Evolutionary conservation across 164 flowering plant species (phyloP).

Genomic region (Kingdonia uniflora): DNA sequence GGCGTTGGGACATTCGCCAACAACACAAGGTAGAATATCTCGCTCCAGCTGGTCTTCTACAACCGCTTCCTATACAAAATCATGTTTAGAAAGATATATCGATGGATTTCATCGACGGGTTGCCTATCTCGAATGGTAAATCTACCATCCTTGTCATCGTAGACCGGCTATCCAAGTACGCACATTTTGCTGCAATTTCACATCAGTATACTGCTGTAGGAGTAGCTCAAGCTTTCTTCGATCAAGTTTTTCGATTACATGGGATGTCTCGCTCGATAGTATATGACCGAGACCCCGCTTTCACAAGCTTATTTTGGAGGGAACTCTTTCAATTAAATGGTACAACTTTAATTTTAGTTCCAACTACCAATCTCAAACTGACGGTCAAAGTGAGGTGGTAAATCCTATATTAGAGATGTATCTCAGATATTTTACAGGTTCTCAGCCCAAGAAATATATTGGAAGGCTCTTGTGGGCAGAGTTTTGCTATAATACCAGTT

Average conservation of each 20-base stretch:
- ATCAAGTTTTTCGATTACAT: not conserved
- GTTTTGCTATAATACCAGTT: not conserved
- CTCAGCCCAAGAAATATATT: not conserved
- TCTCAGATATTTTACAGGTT: too few relatives aligned
- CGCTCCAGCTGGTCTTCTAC: not conserved
- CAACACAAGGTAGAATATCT: not conserved
- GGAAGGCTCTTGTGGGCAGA: not conserved
- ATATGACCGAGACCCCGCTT: not conserved
- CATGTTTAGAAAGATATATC: not conserved
- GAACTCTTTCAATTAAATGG: not conserved
- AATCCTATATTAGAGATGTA: not conserved
- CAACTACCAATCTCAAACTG: not conserved
- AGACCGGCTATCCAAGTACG: not conserved
- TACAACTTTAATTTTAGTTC: not conserved
- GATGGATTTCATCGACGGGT: conserved; percentile 2
- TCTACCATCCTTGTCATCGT: not conserved
- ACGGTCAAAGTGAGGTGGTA: not conserved
- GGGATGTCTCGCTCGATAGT: not conserved
- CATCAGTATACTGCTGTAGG: not conserved
- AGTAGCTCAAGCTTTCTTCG: not conserved
- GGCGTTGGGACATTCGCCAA: not conserved
- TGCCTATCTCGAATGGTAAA: not conserved
- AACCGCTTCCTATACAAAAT: not conserved
- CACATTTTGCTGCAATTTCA: not conserved
- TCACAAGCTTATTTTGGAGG: not conserved